Evolutionary conservation across 331 rosid genomes (phyloP), one percentile per base, ranked within the genome.

Genomic region (Quercus phellos): DNA sequence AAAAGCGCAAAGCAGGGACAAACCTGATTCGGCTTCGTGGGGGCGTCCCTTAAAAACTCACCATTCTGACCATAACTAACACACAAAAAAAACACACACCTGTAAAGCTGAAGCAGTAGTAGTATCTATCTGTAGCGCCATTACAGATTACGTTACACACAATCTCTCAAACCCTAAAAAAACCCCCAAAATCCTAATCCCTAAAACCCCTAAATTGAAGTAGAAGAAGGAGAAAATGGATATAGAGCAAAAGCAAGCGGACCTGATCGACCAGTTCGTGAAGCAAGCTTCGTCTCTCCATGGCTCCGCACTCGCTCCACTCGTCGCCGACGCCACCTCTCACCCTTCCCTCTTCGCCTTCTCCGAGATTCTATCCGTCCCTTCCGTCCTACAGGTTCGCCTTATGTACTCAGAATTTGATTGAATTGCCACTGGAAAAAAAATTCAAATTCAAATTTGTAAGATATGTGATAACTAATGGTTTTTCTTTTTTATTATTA

Each of bases 161-260:
- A 17, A 38, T 38, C 46, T 11, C 46, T 8, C 46, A 38, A 38
- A 38, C 46, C 46, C 46, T 38, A 38, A 38, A 38, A 8, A 8
- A 0, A 0, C 12, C 46, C 12, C 46, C 11, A 38, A 38, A 38
- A 8, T 8, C 46, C 11, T 2, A 38, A 38, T 2, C 46, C 46
- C 42, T 35, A 1, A 35, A 35, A 35, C 42, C 21, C 24, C 64
- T 24, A 21, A 18, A 38, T 38, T 38, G 46, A 38, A 67, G 38
- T 1, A 27, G 17, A 2, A 7, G 30, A 27, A 32, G 35, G 9
- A 66, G 16, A 11, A 26, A 72, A 94, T 94, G 98, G 98, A 91
- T 75, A 90, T 91, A 42, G 99, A 95, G 73, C 93, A 93, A 70
- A 91, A 87, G 88, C 99, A 95, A 89, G 88, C 92, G 77, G 97